Evolutionary conservation across 2,329 filamentous ascomycete genomes (phyloP).

Genomic region (Colletotrichum noveboracense): DNA sequence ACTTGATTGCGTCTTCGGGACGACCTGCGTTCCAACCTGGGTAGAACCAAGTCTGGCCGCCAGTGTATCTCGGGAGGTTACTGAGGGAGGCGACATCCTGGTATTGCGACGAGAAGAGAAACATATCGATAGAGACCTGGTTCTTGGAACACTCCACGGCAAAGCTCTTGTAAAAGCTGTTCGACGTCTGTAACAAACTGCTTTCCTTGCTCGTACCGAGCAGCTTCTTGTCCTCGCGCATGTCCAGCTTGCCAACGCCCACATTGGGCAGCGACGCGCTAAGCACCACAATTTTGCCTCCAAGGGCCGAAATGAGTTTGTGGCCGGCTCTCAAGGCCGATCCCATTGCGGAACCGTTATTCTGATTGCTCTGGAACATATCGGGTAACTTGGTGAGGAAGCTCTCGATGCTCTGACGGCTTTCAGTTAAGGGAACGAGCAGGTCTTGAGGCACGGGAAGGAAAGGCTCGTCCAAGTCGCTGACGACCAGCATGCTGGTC

Average conservation of each 20-base stretch:
- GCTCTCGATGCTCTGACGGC: constrained; percentile 86
- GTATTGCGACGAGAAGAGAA: constrained; percentile 93
- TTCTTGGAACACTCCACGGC: constrained; percentile 99
- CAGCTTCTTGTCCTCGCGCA: constrained; percentile 95
- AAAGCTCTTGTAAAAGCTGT: constrained; percentile 98
- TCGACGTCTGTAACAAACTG: constrained; percentile 84
- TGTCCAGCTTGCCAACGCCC: constrained; percentile 87
- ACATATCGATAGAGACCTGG: constrained; percentile 98
- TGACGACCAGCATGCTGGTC: constrained; percentile 90
- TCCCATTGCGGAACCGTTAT: constrained; percentile 90
- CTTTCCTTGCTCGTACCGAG: constrained; percentile 94
- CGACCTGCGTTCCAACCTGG: constrained; percentile 96
- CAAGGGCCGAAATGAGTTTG: constrained; percentile 92
- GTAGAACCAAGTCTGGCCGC: constrained; percentile 98
- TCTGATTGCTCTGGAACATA: constrained; percentile 97
- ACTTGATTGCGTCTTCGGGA: constrained; percentile 95
- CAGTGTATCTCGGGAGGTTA: constrained; percentile 94
- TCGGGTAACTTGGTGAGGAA: constrained; percentile 90
- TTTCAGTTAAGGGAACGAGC: constrained; percentile 86
- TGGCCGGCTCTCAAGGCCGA: constrained; percentile 91
- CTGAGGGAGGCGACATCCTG: constrained; percentile 97
- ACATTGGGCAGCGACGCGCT: constrained; percentile 90
- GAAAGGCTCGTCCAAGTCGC: constrained; percentile 95
- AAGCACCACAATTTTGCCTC: constrained; percentile 92
- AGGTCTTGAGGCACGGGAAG: constrained; percentile 92